Evolutionary conservation across 1,284 basidiomycete genomes (phyloP), one percentile per base, ranked within the genome.

Genomic region (Cystobasidiaceae sp.): DNA sequence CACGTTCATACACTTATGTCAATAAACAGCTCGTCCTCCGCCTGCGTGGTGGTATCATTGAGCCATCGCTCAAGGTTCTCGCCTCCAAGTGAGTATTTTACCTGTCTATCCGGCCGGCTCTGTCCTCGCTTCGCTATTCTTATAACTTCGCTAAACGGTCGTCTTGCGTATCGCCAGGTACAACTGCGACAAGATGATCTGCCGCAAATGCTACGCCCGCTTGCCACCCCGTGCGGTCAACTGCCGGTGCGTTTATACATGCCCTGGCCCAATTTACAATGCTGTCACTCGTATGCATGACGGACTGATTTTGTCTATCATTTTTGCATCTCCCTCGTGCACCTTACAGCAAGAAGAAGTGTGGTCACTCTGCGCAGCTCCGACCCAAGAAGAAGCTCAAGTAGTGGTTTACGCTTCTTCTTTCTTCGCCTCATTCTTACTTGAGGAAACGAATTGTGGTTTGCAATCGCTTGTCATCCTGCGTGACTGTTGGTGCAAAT

Each of bases 131-230:
- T 39, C 11, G 44, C 44, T 46, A 46, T 9, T 19, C 9, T 7
- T 8, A 9, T 19, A 46, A 19, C n/a, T 8, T 19, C 25, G 7
- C 41, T 64, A 66, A 60, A 33, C 37, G 9, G n/a, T n/a, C n/a
- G n/a, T n/a, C n/a, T n/a, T n/a, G n/a, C n/a, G n/a, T n/a, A n/a
- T n/a, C n/a, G n/a, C n/a, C n/a, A n/a, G n/a, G n/a, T 70, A 73
- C 76, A 79, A 79, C 76, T 78, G 77, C 71, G 78, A 93, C 85
- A 97, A 97, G 78, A 96, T 77, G 74, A 76, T 97, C 77, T 98
- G 94, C 86, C 93, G 94, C 80, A 97, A 97, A 81, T 97, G 96
- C 84, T 98, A 98, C 81, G 94, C 94, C 61, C 94, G 96, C 77
- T 93, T 97, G 74, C 93, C 94, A 73, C 93, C 93, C 66, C 92